Base-by-base conservation (phyloP, 345 rosid genomes). In the Draba incana region DNA sequence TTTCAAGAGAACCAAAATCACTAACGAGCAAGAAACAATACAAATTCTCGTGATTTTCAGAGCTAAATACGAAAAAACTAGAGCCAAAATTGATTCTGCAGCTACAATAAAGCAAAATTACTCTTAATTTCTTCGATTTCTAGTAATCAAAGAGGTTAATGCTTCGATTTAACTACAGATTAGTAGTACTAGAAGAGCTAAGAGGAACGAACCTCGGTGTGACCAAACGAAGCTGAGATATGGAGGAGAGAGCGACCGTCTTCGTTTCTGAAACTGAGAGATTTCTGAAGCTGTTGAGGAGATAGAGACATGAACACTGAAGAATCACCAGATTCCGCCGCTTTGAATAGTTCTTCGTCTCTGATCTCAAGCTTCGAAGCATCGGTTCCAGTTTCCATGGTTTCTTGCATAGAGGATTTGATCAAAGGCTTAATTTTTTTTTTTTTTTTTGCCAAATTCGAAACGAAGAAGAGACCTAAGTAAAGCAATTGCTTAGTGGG, bases 181-280 rank as follows among this genome's bases (percentile, higher is more conserved):
- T 51, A 57, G 41, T 50, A 33, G 30, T 35, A 41, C 4, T 14
- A 11, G 2, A n/a, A 37, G 12, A 57, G 15, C 53, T 23, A 61
- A 28, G 31, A 33, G 8, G 37, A 33, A 6, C 10, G 10, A 20
- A 83, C 97, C 86, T 86, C 81, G 9, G 78, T 70, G 42, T 72
- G 86, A 16, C 81, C 79, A 20, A 76, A 80, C 20, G 98, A 85
- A 31, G 77, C 81, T 57, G 98, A 83, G 59, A 90, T 89, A 63
- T 90, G 98, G 73, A 92, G 88, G 58, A 92, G 88, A 71, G 97
- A 86, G 69, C 97, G 93, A 49, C 78, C 83, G 71, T 92, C 97
- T 41, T 90, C 97, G 84, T 92, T 85, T 45, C 80, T 77, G 53
- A 88, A 80, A 13, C 72, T 71, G 33, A 92, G 86, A 10, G 81